Conservation (phyloP, 2,329 filamentous ascomycete genomes). For the Ustilaginoidea virens region DNA sequence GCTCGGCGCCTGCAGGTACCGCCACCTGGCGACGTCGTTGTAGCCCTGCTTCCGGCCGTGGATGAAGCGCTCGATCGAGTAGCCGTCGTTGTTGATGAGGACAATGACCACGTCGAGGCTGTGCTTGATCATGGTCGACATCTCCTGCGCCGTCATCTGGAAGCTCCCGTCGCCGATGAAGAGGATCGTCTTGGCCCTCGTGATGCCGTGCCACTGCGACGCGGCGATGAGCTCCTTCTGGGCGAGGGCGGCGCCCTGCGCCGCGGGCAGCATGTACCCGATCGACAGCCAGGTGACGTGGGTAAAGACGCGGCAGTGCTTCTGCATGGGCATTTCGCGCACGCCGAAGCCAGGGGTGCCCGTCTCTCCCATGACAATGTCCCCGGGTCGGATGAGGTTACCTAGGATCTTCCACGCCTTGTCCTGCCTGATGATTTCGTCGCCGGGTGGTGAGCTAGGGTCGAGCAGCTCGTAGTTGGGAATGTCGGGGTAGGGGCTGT, state of each 20-base stretch:
- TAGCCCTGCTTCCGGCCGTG: conserved; percentile 37
- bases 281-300: conserved; percentile 43
- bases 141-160: conserved; percentile 50
- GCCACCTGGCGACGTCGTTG: conserved; percentile 39
- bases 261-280: conserved; percentile 43
- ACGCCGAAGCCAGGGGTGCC: conserved; percentile 41
- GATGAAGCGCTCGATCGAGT: conserved; percentile 42
- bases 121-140: conserved; percentile 45
- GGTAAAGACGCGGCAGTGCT: conserved; percentile 29
- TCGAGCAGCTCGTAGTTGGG: conserved; percentile 10
- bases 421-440: conserved; percentile 17
- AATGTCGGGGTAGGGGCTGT: conserved; percentile 13
- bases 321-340: conserved; percentile 32
- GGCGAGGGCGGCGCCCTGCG: conserved; percentile 39
- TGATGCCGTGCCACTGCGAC: conserved; percentile 7
- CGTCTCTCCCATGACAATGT: conserved; percentile 42
- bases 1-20: conserved; percentile 29
- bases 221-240: conserved; percentile 24
- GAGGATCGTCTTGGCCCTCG: conserved; percentile 28
- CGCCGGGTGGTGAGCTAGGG: conserved; percentile 1
- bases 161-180: conserved; percentile 50
- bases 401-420: conserved; percentile 31
- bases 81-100: conserved; percentile 43
- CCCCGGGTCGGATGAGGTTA: conserved; percentile 31
- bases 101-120: conserved; percentile 33